These are phyloP conservation scores for Microbotryum lychnidis-dioicae DNA, from an alignment of 1,284 basidiomycete species.

Conservation along the genomic window DNA sequence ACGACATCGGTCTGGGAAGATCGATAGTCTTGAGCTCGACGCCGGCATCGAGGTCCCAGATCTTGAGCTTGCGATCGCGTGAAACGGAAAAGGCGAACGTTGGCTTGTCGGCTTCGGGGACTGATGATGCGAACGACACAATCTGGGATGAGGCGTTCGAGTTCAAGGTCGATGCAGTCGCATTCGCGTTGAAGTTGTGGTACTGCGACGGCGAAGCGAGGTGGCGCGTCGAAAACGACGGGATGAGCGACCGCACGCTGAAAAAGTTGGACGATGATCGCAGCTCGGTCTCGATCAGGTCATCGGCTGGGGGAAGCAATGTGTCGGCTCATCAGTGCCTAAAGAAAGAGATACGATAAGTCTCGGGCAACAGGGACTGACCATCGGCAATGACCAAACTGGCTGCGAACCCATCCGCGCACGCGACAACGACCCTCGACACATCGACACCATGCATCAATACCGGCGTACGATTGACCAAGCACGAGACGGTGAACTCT, in stretches of 20 bases:
- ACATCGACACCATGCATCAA: conserved; percentile 17
- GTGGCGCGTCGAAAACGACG: conserved; percentile 26
- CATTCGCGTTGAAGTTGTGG: background rate
- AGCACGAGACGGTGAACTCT: conserved; percentile 17
- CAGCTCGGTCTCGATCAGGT: conserved; percentile 26
- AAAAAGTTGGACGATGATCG: conserved; percentile 17
- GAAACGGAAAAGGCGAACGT: conserved; percentile 61
- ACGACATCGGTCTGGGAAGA: conserved; percentile 31
- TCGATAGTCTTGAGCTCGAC: conserved; percentile 40
- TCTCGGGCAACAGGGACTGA: background rate
- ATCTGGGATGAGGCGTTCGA: conserved; percentile 6
- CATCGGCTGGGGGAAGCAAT: conserved; percentile 3
- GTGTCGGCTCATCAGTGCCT: background rate
- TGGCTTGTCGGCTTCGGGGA: background rate
- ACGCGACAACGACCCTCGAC: conserved; percentile 10
- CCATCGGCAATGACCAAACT: conserved; percentile 10
- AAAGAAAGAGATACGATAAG: no score
- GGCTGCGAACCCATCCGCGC: conserved; percentile 14
- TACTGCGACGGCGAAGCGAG: conserved; percentile 3
- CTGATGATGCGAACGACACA: conserved; percentile 15
- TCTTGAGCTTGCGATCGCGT: conserved; percentile 71
- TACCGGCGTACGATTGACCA: conserved; percentile 12
- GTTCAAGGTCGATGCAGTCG: conserved; percentile 7
- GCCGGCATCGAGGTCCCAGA: conserved; percentile 54
- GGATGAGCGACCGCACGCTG: conserved; percentile 20